These are phyloP conservation scores for Parathielavia appendiculata DNA, from an alignment of 495 filamentous ascomycete genomes.

Conservation along the genomic window DNA sequence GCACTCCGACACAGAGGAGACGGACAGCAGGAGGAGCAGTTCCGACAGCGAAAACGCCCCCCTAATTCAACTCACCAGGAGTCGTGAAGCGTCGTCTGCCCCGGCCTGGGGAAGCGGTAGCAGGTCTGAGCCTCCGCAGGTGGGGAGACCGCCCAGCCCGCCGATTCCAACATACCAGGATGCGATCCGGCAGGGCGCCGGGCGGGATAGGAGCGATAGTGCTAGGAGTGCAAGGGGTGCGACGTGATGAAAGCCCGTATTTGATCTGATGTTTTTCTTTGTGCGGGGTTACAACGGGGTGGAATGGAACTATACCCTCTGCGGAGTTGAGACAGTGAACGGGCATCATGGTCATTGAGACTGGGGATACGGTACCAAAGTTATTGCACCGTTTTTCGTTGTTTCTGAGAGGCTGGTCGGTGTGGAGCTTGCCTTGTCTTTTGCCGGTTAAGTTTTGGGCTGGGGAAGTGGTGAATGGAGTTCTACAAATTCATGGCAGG, in stretches of 20 bases:
- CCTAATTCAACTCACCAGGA: constrained; percentile 36
- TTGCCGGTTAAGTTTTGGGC: no score
- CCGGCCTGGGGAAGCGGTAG: constrained; percentile 29
- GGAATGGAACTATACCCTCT: constrained; percentile 7
- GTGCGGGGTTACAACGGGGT: neutral
- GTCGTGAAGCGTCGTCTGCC: constrained; percentile 40
- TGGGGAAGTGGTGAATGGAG: no score
- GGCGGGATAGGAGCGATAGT: constrained; percentile 45
- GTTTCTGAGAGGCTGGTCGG: neutral
- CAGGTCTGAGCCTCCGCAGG: constrained; percentile 6
- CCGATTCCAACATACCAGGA: constrained; percentile 66
- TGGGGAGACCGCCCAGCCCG: constrained; percentile 34
- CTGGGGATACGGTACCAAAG: neutral
- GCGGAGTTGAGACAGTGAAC: neutral
- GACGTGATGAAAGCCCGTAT: constrained; percentile 16
- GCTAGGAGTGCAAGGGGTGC: constrained; percentile 18
- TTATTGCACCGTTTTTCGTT: neutral
- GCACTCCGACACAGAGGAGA: constrained; percentile 41
- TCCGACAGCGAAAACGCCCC: constrained; percentile 39
- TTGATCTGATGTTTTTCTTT: constrained; percentile 9
- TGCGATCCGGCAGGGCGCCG: constrained; percentile 50
- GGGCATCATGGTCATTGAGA: neutral
- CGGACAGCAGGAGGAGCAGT: constrained; percentile 46
- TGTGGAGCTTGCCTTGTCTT: no score
- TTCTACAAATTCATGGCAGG: no score